These are phyloP conservation scores for Rhodotorula sp. DNA, from an alignment of 1,284 basidiomycete species.

Conservation along the genomic window DNA sequence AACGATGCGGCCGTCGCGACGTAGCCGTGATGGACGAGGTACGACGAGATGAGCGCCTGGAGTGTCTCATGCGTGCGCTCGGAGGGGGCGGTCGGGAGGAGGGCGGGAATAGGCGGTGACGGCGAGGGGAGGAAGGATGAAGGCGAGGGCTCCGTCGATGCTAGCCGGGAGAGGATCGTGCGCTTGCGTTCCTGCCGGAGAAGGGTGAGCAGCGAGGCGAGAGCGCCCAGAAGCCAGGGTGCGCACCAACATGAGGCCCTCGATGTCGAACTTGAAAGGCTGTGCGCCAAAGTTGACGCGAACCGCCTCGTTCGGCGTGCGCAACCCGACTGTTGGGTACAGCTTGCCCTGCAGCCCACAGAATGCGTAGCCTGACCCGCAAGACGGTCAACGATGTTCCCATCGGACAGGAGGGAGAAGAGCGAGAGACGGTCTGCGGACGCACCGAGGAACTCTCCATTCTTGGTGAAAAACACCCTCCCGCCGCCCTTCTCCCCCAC, in stretches of 20 bases:
- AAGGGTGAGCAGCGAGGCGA: background rate
- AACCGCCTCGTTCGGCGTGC: conserved; percentile 69
- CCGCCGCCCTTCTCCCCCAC: conserved; percentile 47
- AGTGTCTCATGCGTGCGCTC: conserved; percentile 32
- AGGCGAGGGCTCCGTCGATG: conserved; percentile 3
- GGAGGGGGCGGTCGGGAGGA: background rate
- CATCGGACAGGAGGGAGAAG: background rate
- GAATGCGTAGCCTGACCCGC: conserved; percentile 25
- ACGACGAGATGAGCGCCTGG: conserved; percentile 28
- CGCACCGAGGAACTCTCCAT: conserved; percentile 73
- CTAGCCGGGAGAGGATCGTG: conserved; percentile 15
- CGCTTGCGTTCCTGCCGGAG: conserved; percentile 37
- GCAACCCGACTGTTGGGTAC: conserved; percentile 83
- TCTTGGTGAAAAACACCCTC: conserved; percentile 85
- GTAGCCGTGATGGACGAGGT: conserved; percentile 41
- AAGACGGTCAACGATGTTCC: too few species aligned
- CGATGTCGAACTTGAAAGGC: conserved; percentile 83
- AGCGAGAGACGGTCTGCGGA: background rate
- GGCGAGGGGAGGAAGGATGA: conserved; percentile 17
- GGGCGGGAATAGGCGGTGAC: conserved; percentile 19
- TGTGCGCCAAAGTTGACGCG: conserved; percentile 83
- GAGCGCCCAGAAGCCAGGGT: background rate
- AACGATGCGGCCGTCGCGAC: conserved; percentile 24
- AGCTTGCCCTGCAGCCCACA: conserved; percentile 50
- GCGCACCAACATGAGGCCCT: conserved; percentile 49